Conservation (phyloP, 1,284 basidiomycete species). For the Ceratobasidium sp. region DNA sequence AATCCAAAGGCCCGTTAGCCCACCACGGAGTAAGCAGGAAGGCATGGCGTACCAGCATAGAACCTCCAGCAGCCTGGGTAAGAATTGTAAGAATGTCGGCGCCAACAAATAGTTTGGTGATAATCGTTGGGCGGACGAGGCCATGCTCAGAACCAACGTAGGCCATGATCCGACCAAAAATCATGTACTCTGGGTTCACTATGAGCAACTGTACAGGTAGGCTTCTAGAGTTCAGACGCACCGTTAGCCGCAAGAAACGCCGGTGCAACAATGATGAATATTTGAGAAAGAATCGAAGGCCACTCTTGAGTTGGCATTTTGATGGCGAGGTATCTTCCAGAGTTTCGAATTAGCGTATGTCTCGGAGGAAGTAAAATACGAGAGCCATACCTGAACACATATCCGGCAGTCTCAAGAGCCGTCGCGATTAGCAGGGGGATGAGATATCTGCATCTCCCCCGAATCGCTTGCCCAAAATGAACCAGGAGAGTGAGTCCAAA, state of each 20-base stretch:
- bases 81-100: constrained; percentile 40
- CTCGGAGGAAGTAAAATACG: neutral
- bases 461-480: constrained; percentile 26
- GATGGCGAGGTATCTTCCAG: constrained; percentile 26
- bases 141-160: constrained; percentile 44
- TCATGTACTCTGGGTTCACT: constrained; percentile 45
- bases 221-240: neutral
- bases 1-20: neutral
- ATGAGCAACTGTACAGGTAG: neutral
- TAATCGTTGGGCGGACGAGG: constrained; percentile 42
- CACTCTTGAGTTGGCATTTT: constrained; percentile 24
- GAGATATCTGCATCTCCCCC: constrained; percentile 21
- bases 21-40: neutral
- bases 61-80: constrained; percentile 43
- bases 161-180: constrained; percentile 46
- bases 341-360: neutral
- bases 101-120: constrained; percentile 47
- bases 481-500: constrained; percentile 24
- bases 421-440: constrained; percentile 41
- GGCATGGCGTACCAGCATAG: constrained; percentile 33
- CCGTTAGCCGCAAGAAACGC: constrained; percentile 48
- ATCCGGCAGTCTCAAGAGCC: constrained; percentile 22
- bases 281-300: constrained; percentile 22
- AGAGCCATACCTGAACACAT: constrained; percentile 17
- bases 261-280: constrained; percentile 44